phyloP scores from a whole-genome alignment of 78 protist genomes.

The Emiliania huxleyi region DNA sequence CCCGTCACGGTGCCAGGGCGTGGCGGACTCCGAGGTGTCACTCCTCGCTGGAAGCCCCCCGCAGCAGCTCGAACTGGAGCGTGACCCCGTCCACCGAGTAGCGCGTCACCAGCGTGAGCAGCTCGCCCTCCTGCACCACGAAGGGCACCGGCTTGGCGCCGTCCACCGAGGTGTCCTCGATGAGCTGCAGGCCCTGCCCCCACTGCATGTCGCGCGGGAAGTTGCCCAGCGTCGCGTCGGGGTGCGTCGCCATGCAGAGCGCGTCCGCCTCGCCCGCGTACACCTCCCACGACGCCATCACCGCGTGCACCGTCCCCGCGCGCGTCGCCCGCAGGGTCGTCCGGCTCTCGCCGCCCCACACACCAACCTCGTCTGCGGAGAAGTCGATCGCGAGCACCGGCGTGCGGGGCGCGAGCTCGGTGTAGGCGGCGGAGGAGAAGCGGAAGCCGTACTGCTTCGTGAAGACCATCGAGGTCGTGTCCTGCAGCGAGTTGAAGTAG shows the following conservation, averaged over 20 bases:
- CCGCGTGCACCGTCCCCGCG: background rate
- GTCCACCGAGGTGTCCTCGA: background rate
- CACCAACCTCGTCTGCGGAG: background rate
- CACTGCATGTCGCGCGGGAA: constrained; percentile 58
- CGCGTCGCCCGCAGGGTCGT: background rate
- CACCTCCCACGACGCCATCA: constrained; percentile 38
- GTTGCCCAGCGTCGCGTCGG: constrained; percentile 23
- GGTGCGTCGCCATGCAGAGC: constrained; percentile 22
- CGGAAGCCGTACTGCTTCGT: constrained; percentile 54
- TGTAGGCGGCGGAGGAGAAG: background rate
- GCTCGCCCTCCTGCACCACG: background rate
- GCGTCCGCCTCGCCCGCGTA: background rate
- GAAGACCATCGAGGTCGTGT: constrained; percentile 44
- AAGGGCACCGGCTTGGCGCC: background rate
- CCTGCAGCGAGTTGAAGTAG: constrained; percentile 28
- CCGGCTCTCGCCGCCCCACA: background rate
- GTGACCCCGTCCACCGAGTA: constrained; percentile 11
- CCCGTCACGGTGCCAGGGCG: too few relatives aligned
- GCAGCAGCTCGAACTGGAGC: background rate
- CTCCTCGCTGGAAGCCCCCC: too few relatives aligned
- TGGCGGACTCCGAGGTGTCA: too few relatives aligned
- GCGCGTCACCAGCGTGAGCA: background rate
- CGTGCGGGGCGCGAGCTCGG: background rate
- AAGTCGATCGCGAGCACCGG: background rate
- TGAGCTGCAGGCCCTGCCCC: constrained; percentile 40